Evolutionary conservation across 257 asterid species (phyloP), one percentile per base, ranked within the genome.

Genomic region (Dorcoceras hygrometricum): DNA sequence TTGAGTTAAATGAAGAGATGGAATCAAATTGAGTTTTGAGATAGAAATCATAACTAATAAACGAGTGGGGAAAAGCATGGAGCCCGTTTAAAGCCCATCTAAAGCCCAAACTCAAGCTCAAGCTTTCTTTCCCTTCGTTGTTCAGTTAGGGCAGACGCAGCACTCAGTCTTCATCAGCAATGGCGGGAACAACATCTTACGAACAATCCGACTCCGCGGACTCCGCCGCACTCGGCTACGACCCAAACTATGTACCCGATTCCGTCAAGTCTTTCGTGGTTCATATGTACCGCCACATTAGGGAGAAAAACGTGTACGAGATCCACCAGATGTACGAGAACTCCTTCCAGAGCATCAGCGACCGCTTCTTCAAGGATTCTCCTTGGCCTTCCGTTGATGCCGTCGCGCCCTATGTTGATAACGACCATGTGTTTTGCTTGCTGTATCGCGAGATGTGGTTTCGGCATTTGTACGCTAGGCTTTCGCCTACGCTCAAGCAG

Each of bases 341-440:
- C 2, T 86, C 99, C 63, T 90, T 88, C 64, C 97, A 88, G 72
- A 85, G 87, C 77, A 79, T 94, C 70, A 94, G 97, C 78, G 97
- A 94, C 16, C 83, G 97, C 53, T 71, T 94, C 63, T 94, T 94
- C 73, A 94, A 94, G 81, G 96, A 94, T 46, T 68, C 85, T 5
- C 91, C 96, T 1, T 90, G 99, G 97, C 99, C 99, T 4, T 85
- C 95, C 25, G 99, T 84, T 6, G 99, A 94, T 12, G 92, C 96
- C 22, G 95, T 94, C 23, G 85, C 97, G 2, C 71, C 86, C 11
- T 85, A 76, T 73, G 96, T 90, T 24, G 99, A 94, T 39, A 88
- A 94, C 43, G 99, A 94, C 64, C 97, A 87, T 28, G 99, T 94
- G 1, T 94, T 94, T 67, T 85, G 99, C 79, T 83, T 94, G 88